Evolutionary conservation across 2,329 filamentous ascomycete genomes (phyloP), one percentile per base, ranked within the genome.

Genomic region (Fusarium nisikadoi): DNA sequence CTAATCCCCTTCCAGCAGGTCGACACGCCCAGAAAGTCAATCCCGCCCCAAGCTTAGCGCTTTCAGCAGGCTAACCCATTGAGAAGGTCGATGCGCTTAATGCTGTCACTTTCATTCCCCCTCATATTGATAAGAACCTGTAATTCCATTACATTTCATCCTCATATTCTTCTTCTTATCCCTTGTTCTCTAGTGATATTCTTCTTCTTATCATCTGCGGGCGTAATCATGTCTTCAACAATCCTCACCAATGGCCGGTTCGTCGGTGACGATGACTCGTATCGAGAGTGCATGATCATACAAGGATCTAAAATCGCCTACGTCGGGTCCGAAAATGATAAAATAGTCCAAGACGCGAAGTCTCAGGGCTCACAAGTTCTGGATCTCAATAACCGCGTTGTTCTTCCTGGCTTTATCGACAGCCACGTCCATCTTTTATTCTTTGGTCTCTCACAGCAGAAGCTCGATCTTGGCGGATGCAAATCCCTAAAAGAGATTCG

Each of bases 341-440:
- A 65, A 6, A 4, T 4, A 17, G 64, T 75, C 0, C n/a, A 41
- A 29, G 16, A 27, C 13, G 64, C 64, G 9, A 75, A 70, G 2
- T 36, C 45, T 1, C 23, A 47, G 0, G 65, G 62, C 6, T 74
- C 58, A 8, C 8, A 74, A 4, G 3, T 70, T 8, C 75, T 83
- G 83, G 65, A 79, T 41, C 50, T 78, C 11, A 25, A 64, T 1
- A 77, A 79, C 8, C 75, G 75, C 35, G 77, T 79, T 3, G 77
- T 87, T 8, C 76, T 87, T 0, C 86, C 86, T 0, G 83, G 85
- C 4, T 87, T 88, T 67, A 83, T 88, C 39, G 86, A 88, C 68
- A 85, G 84, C 3, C 86, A 88, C 50, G 84, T 86, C 71, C 86
- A 88, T 70, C 81, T 88, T 8, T 76, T 87, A 1, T 80, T 85